Conservation (phyloP, 768 basidiomycete genomes). For the Tulasnella sp. region DNA sequence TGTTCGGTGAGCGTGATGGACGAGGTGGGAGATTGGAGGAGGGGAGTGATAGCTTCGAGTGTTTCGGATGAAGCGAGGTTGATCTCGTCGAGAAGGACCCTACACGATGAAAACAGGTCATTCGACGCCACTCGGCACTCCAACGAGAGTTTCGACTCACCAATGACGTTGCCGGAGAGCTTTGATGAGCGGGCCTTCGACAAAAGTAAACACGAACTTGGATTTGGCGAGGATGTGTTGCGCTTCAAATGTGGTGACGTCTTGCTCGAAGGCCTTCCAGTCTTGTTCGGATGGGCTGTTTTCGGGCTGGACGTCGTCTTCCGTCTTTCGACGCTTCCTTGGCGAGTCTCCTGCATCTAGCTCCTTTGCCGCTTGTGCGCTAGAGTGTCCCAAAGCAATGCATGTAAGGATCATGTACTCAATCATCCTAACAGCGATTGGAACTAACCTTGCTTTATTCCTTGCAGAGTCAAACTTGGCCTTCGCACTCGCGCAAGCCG, state of each 20-base stretch:
- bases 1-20: constrained; percentile 94
- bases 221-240: constrained; percentile 87
- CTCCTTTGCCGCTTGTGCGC: not conserved
- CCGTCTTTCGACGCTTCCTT: constrained; percentile 72
- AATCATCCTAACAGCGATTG: no score
- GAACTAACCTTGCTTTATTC: constrained; percentile 21
- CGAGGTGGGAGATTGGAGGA: constrained; percentile 80
- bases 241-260: constrained; percentile 79
- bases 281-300: constrained; percentile 38
- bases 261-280: constrained; percentile 71
- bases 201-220: constrained; percentile 91
- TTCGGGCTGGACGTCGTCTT: not conserved
- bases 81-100: constrained; percentile 95
- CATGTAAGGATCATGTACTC: not conserved
- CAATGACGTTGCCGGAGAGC: constrained; percentile 89
- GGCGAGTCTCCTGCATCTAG: constrained; percentile 49
- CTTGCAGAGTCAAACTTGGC: constrained; percentile 9
- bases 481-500: constrained; percentile 51
- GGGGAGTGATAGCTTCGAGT: constrained; percentile 85
- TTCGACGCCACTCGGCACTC: not conserved
- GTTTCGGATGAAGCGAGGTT: constrained; percentile 95
- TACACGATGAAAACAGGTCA: constrained; percentile 42
- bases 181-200: constrained; percentile 94
- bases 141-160: constrained; percentile 52
- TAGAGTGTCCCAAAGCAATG: not conserved